Percentiles rank a stretch among this genome's conserved stretches.
These are phyloP conservation scores for Malassezia equina DNA, from an alignment of 1,284 basidiomycete genomes.

Conservation along the genomic window DNA sequence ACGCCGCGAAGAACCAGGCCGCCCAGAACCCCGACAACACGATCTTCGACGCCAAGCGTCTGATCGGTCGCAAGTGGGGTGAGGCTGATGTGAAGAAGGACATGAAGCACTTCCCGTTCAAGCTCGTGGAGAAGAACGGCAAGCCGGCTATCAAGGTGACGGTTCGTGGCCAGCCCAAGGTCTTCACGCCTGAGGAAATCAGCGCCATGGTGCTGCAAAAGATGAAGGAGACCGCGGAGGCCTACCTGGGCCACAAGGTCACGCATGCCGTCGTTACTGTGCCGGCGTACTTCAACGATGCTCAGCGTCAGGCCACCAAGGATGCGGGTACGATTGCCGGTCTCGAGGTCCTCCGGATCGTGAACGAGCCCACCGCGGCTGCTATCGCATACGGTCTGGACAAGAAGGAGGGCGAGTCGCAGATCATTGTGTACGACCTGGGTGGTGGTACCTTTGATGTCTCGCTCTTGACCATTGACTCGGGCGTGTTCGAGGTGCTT, in stretches of 20 bases:
- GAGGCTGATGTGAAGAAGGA: constrained; percentile 53
- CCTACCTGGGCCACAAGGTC: constrained; percentile 90
- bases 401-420: constrained; percentile 80
- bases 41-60: constrained; percentile 84
- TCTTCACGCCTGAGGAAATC: constrained; percentile 65
- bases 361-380: constrained; percentile 97
- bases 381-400: constrained; percentile 93
- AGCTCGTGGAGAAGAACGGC: constrained; percentile 51
- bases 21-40: constrained; percentile 79
- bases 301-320: constrained; percentile 97
- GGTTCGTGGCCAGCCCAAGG: constrained; percentile 36
- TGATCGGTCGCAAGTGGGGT: constrained; percentile 60
- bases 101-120: constrained; percentile 46
- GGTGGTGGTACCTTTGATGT: constrained; percentile 99
- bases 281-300: constrained; percentile 86
- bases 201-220: constrained; percentile 88
- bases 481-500: constrained; percentile 92
- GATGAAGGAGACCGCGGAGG: constrained; percentile 99
- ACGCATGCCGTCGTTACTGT: constrained; percentile 94
- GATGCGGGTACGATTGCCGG: constrained; percentile 95
- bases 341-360: constrained; percentile 89
- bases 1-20: constrained; percentile 58
- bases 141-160: constrained; percentile 47
- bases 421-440: constrained; percentile 96
- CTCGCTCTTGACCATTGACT: constrained; percentile 87